phyloP scores from a whole-genome alignment of 177 flowering plant genomes.

The Vitis hybrid region DNA sequence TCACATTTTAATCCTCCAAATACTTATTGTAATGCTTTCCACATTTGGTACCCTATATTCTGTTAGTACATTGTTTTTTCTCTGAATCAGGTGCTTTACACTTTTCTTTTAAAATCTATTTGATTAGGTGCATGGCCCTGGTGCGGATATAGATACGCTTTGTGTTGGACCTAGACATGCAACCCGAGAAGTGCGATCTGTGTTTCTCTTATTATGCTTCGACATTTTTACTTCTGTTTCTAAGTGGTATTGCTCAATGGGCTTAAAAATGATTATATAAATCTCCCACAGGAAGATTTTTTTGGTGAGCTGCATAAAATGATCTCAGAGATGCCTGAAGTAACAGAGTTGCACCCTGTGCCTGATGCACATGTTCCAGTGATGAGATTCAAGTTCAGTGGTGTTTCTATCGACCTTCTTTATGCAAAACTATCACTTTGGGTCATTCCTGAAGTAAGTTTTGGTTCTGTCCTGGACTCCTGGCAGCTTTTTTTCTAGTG shows the following conservation, averaged over 20 bases:
- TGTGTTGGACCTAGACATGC: conserved; percentile 93
- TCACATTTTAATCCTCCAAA: background rate
- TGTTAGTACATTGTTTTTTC: background rate
- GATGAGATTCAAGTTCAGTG: conserved; percentile 79
- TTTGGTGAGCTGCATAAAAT: conserved; percentile 69
- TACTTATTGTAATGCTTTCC: background rate
- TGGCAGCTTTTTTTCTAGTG: background rate
- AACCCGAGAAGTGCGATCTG: conserved; percentile 65
- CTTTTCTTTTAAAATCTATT: background rate
- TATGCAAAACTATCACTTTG: conserved; percentile 75
- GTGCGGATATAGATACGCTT: conserved; percentile 93
- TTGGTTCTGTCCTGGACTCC: background rate
- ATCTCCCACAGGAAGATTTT: conserved; percentile 71
- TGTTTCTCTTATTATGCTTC: conserved; percentile 11
- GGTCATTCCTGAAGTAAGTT: conserved; percentile 90
- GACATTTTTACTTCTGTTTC: background rate
- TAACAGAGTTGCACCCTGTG: conserved; percentile 84
- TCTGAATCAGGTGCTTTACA: conserved; percentile 1
- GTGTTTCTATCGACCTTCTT: conserved; percentile 90
- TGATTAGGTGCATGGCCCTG: conserved; percentile 92
- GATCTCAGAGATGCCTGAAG: conserved; percentile 84
- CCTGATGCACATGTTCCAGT: conserved; percentile 98
- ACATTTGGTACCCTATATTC: background rate
- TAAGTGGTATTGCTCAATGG: background rate
- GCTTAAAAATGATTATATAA: conserved; percentile 1